Percentiles rank a stretch among this genome's conserved stretches.
These are phyloP conservation scores for Cryphonectria nitschkei DNA, from an alignment of 2,329 filamentous ascomycete species.

Conservation along the genomic window DNA sequence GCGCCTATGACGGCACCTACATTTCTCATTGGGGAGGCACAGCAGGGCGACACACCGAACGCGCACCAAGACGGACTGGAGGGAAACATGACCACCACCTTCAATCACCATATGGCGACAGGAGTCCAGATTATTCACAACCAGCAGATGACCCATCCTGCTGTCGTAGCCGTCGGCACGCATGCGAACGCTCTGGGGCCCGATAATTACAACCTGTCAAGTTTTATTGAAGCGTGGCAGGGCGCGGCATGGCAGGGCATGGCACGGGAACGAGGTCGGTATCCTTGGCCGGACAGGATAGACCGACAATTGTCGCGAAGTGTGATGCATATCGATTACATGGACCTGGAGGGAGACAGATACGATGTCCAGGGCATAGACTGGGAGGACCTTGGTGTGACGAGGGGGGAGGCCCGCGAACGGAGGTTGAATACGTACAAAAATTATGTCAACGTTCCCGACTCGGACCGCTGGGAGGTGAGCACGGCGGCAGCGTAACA, in stretches of 20 bases:
- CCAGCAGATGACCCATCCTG: slow-evolving; percentile 33
- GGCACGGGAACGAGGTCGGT: slow-evolving; percentile 35
- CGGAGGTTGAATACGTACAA: slow-evolving; percentile 53
- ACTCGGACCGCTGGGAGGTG: slow-evolving; percentile 53
- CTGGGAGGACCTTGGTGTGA: slow-evolving; percentile 58
- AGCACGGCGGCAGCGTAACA: slow-evolving; percentile 38
- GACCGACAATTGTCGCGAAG: slow-evolving; percentile 32
- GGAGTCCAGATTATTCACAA: slow-evolving; percentile 9
- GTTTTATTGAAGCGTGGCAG: slow-evolving; percentile 57
- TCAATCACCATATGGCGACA: not conserved
- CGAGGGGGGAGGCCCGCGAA: slow-evolving; percentile 51
- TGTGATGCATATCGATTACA: slow-evolving; percentile 38
- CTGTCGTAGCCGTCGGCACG: slow-evolving; percentile 37
- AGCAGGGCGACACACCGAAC: not conserved
- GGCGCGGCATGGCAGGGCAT: slow-evolving; percentile 34
- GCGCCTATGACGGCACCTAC: not conserved
- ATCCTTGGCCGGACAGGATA: slow-evolving; percentile 41
- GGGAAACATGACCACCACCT: not conserved
- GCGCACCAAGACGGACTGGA: not conserved
- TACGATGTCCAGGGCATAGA: slow-evolving; percentile 64
- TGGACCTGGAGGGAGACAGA: slow-evolving; percentile 57
- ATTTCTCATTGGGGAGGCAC: not conserved
- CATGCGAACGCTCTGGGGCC: slow-evolving; percentile 47
- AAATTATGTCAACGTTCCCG: slow-evolving; percentile 60
- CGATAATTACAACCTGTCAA: slow-evolving; percentile 52